These are phyloP conservation scores for Mycena sanguinolenta DNA, from an alignment of 768 basidiomycete species.

Conservation along the genomic window DNA sequence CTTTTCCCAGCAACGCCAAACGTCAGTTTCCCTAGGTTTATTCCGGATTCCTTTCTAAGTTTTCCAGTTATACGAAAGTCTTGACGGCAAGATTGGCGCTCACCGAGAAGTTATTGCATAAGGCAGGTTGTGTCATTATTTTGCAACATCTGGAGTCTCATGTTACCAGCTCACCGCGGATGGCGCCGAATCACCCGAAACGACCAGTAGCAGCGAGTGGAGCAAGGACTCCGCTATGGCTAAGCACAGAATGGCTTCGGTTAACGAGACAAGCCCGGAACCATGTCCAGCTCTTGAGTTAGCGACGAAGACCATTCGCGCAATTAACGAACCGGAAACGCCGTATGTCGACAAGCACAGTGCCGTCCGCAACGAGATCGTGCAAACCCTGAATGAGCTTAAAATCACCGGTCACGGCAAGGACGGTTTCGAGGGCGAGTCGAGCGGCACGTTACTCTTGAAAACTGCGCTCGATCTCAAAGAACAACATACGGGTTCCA, in stretches of 20 bases:
- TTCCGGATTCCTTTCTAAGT: background rate
- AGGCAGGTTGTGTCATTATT: background rate
- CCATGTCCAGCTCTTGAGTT: constrained; percentile 16
- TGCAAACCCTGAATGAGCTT: background rate
- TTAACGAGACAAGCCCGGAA: background rate
- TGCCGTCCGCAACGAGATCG: background rate
- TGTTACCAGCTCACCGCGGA: constrained; percentile 1
- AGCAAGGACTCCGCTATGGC: constrained; percentile 18
- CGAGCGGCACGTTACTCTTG: constrained; percentile 68
- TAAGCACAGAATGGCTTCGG: background rate
- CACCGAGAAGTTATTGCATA: constrained; percentile 17
- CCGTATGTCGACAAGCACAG: background rate
- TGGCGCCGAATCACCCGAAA: background rate
- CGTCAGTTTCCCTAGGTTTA: background rate
- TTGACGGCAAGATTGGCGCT: constrained; percentile 17
- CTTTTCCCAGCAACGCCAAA: constrained; percentile 16
- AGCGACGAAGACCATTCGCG: constrained; percentile 6
- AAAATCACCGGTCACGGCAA: background rate
- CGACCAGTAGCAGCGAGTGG: constrained; percentile 3
- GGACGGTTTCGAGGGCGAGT: constrained; percentile 66
- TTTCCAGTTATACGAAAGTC: constrained; percentile 4
- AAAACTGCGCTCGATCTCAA: constrained; percentile 70
- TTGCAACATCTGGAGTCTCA: background rate
- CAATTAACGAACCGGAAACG: background rate
- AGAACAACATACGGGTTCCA: constrained; percentile 55